Evolutionary conservation across 2,329 filamentous ascomycete species (phyloP).

Genomic region (Coleophoma eucalyptorum): DNA sequence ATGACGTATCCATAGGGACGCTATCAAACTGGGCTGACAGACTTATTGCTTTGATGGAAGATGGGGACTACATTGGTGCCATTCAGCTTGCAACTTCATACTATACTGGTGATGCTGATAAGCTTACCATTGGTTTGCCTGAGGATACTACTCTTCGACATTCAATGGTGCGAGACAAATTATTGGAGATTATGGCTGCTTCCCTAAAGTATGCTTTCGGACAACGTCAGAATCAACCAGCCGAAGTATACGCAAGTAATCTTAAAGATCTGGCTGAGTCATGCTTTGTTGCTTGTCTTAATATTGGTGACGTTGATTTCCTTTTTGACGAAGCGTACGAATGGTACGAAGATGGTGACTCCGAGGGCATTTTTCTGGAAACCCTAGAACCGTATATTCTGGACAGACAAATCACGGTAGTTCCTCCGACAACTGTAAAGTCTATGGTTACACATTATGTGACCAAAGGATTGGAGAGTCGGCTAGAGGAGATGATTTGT

Average conservation of each 20-base stretch:
- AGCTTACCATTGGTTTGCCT: constrained; percentile 87
- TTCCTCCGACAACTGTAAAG: constrained; percentile 84
- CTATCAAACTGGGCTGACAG: constrained; percentile 97
- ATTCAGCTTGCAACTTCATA: constrained; percentile 90
- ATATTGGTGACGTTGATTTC: constrained; percentile 74
- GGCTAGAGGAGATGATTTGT: constrained; percentile 91
- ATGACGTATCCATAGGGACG: constrained; percentile 85
- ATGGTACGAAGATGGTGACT: constrained; percentile 76
- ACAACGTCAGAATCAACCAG: constrained; percentile 47
- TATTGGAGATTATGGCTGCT: constrained; percentile 89
- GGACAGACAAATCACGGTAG: constrained; percentile 65
- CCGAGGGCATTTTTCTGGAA: constrained; percentile 77
- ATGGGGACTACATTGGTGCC: constrained; percentile 91
- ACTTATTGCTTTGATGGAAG: constrained; percentile 89
- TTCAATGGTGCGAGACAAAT: constrained; percentile 78
- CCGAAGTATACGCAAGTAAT: constrained; percentile 41
- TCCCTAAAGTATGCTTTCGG: constrained; percentile 87
- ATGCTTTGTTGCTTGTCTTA: constrained; percentile 79
- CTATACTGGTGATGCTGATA: constrained; percentile 87
- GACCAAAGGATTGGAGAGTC: constrained; percentile 66
- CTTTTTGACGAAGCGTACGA: constrained; percentile 89
- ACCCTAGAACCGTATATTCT: constrained; percentile 85
- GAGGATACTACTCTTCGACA: constrained; percentile 76
- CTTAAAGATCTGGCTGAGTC: constrained; percentile 76
- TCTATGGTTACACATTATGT: constrained; percentile 80